These are phyloP conservation scores for Rutstroemia sp. DNA, from an alignment of 2,329 filamentous ascomycete genomes.

Conservation along the genomic window DNA sequence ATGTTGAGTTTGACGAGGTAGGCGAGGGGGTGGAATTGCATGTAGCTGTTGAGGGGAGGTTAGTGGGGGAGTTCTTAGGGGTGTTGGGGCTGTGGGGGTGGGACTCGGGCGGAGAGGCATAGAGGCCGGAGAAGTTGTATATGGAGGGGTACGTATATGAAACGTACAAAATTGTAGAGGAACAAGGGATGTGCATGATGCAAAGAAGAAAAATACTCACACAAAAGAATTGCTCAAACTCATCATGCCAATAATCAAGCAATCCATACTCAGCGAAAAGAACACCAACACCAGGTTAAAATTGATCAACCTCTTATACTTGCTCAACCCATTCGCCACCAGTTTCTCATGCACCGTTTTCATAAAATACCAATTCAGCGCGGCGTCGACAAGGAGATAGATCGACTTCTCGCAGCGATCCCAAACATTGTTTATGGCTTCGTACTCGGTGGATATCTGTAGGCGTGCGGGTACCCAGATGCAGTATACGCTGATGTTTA, in stretches of 20 bases:
- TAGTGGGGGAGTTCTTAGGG: not conserved
- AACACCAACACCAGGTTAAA: constrained; percentile 36
- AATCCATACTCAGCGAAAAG: constrained; percentile 36
- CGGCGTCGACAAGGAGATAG: constrained; percentile 42
- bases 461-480: constrained; percentile 47
- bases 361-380: constrained; percentile 47
- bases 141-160: too few species aligned
- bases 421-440: constrained; percentile 43
- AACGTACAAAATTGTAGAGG: too few species aligned
- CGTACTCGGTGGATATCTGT: constrained; percentile 34
- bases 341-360: constrained; percentile 33
- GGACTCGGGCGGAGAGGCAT: too few species aligned
- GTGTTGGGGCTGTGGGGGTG: not conserved
- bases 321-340: constrained; percentile 29
- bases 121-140: not conserved
- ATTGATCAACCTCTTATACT: constrained; percentile 33
- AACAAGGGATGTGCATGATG: not conserved
- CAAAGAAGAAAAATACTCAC: constrained; percentile 17
- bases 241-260: constrained; percentile 34
- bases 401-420: constrained; percentile 45
- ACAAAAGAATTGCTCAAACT: constrained; percentile 30
- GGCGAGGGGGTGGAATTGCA: constrained; percentile 35
- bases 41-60: constrained; percentile 18
- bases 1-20: constrained; percentile 39
- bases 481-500: constrained; percentile 46